Percentiles rank a stretch among this genome's conserved stretches.
These are phyloP conservation scores for Trichoderma erinaceum DNA, from an alignment of 495 filamentous ascomycete species.

Conservation along the genomic window DNA sequence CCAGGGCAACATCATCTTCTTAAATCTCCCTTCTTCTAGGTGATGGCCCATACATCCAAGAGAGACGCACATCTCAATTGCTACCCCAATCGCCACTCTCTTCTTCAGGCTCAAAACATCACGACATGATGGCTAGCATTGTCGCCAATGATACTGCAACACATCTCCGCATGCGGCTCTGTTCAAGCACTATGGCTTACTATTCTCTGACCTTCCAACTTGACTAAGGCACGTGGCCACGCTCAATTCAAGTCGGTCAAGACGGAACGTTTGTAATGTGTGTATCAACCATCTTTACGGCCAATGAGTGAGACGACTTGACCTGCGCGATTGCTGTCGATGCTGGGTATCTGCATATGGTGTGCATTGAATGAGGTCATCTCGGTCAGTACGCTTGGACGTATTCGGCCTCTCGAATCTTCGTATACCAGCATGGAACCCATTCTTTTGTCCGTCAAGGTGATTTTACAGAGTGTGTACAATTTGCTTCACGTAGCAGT, in stretches of 20 bases:
- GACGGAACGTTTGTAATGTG: neutral
- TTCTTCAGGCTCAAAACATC: neutral
- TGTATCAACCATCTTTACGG: neutral
- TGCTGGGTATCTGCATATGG: neutral
- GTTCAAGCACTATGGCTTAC: neutral
- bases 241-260: neutral
- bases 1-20: neutral
- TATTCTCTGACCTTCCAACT: neutral
- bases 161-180: constrained; percentile 12
- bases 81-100: neutral
- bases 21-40: neutral
- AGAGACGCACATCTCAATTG: neutral
- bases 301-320: neutral
- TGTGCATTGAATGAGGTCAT: constrained; percentile 10
- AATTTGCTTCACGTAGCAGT: neutral
- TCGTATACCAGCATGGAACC: neutral
- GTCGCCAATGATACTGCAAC: constrained; percentile 5
- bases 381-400: neutral
- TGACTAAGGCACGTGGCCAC: neutral
- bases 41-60: neutral
- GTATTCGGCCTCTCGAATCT: neutral
- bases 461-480: neutral
- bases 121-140: neutral
- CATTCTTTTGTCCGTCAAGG: neutral
- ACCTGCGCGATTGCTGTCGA: neutral